A percentile compares a stretch with the other conserved stretches of the same genome.
phyloP scores from a whole-genome alignment of 2,329 filamentous ascomycete species.

The Penicillium sp. region DNA sequence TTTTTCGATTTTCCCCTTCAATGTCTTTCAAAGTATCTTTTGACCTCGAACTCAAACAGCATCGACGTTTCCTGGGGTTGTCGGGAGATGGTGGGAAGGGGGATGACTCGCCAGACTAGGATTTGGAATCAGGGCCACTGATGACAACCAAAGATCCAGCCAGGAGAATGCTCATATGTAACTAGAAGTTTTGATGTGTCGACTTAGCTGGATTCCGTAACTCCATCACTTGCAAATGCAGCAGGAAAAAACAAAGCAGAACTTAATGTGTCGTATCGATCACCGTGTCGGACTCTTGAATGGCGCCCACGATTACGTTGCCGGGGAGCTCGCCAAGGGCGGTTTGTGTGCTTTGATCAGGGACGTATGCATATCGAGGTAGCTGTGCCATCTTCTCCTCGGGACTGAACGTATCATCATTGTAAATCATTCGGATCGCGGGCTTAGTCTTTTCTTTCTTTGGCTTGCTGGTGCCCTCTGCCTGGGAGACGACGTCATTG shows the following conservation, averaged over 20 bases:
- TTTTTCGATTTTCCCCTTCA: background rate
- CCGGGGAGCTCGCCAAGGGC: constrained; percentile 35
- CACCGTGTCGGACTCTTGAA: constrained; percentile 36
- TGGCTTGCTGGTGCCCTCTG: constrained; percentile 57
- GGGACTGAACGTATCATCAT: constrained; percentile 73
- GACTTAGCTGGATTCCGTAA: constrained; percentile 39
- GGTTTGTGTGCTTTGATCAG: constrained; percentile 43
- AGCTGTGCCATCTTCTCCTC: constrained; percentile 86
- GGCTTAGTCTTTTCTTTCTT: constrained; percentile 68
- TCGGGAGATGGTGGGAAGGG: background rate
- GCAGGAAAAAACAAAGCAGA: constrained; percentile 4
- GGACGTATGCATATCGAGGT: constrained; percentile 69
- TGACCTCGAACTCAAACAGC: constrained; percentile 9
- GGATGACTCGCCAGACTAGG: constrained; percentile 29
- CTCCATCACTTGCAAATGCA: constrained; percentile 12
- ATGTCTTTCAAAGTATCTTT: background rate
- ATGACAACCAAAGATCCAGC: constrained; percentile 21
- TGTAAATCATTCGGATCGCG: constrained; percentile 69
- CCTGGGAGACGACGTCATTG: constrained; percentile 40
- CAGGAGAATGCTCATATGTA: constrained; percentile 27
- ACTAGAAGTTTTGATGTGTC: constrained; percentile 33
- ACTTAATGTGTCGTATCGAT: constrained; percentile 34
- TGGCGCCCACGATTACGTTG: constrained; percentile 33
- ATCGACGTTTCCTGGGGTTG: background rate
- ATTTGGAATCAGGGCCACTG: constrained; percentile 32